Conservation (phyloP, 208 protist genomes). For the Acanthamoeba triangularis region DNA sequence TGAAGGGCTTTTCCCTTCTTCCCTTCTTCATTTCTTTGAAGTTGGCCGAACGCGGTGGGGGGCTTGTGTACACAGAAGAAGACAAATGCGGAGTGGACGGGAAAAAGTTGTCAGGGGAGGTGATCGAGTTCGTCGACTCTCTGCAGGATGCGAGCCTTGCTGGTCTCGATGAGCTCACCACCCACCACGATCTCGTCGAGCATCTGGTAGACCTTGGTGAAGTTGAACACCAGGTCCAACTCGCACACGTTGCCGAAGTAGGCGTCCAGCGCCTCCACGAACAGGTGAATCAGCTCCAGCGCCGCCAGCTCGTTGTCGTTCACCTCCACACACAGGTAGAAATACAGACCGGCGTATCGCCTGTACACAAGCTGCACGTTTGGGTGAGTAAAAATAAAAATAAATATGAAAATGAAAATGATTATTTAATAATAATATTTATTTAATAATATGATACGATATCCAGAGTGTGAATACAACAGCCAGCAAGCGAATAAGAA, state of each 20-base stretch:
- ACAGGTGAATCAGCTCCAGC: conserved; percentile 93
- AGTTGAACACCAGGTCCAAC: conserved; percentile 99
- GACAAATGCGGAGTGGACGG: too few species aligned
- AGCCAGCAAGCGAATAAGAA: too few species aligned
- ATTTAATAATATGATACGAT: too few species aligned
- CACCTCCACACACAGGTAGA: conserved; percentile 98
- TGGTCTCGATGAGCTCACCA: conserved; percentile 99
- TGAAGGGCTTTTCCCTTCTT: too few species aligned
- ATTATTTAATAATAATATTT: too few species aligned
- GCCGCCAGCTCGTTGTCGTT: conserved; percentile 99
- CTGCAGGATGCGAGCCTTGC: conserved; percentile 95
- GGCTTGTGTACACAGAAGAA: too few species aligned
- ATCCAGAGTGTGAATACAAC: too few species aligned
- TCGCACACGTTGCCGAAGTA: conserved; percentile 99
- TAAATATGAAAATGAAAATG: too few species aligned
- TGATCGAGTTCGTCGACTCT: conserved; percentile 96
- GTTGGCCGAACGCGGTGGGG: too few species aligned
- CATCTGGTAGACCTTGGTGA: conserved; percentile 96
- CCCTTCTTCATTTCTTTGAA: too few species aligned
- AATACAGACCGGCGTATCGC: conserved; percentile 99
- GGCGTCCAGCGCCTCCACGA: conserved; percentile 98
- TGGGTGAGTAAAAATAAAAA: not conserved
- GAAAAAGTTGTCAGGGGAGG: conserved; percentile 73
- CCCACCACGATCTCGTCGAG: conserved; percentile 99
- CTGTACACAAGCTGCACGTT: conserved; percentile 94